phyloP scores from a whole-genome alignment of 2,329 filamentous ascomycete species.

The Nectriaceae sp. region DNA sequence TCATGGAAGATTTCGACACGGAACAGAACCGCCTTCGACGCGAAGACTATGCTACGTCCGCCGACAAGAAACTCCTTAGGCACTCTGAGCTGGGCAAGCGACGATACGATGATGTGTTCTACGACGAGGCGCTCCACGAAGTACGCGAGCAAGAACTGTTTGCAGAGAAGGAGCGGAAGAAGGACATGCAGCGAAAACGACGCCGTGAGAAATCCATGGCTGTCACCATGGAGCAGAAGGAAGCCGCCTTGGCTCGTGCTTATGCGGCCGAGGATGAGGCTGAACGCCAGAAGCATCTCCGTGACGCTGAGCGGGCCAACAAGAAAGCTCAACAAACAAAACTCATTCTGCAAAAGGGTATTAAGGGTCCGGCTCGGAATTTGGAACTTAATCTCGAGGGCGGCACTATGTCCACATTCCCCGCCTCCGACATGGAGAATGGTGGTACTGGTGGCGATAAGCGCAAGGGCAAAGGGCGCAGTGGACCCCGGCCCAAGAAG shows the following conservation, averaged over 20 bases:
- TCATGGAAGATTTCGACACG: constrained; percentile 64
- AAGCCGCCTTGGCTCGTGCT: constrained; percentile 77
- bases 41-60: constrained; percentile 59
- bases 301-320: constrained; percentile 84
- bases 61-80: constrained; percentile 62
- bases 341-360: constrained; percentile 81
- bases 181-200: constrained; percentile 98
- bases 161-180: constrained; percentile 98
- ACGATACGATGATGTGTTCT: constrained; percentile 75
- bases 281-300: constrained; percentile 77
- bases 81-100: constrained; percentile 73
- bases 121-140: constrained; percentile 78
- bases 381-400: constrained; percentile 82
- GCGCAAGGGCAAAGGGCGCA: constrained; percentile 50
- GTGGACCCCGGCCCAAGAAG: constrained; percentile 78
- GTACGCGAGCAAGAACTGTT: constrained; percentile 88
- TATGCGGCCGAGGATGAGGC: constrained; percentile 78
- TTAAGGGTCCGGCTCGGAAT: constrained; percentile 72
- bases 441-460: constrained; percentile 41
- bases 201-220: constrained; percentile 95
- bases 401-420: constrained; percentile 83
- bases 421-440: constrained; percentile 61
- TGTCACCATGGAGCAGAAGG: constrained; percentile 87
- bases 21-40: constrained; percentile 64
- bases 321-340: constrained; percentile 93